Evolutionary conservation across 2,329 filamentous ascomycete genomes (phyloP).

Genomic region (Dactylellina drechsleri): DNA sequence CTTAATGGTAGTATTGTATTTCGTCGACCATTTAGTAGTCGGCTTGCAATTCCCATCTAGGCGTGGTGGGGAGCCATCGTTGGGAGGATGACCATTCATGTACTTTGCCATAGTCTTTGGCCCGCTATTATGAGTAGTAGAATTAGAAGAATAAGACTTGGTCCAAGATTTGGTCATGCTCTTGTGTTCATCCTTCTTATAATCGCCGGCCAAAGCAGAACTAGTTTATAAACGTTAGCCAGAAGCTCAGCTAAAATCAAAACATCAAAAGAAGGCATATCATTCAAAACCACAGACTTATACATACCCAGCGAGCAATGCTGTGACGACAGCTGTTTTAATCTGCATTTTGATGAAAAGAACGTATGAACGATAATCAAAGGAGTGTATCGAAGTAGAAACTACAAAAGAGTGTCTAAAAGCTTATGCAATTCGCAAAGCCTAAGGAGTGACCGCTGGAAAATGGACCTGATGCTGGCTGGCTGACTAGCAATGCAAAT

Average conservation of each 20-base stretch:
- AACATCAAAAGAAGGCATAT: background rate
- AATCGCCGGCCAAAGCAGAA: constrained; percentile 3
- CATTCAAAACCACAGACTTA: background rate
- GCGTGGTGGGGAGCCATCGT: too few species aligned
- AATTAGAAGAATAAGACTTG: too few species aligned
- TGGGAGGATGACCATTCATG: too few species aligned
- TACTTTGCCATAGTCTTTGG: too few species aligned
- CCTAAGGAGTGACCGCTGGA: constrained; percentile 11
- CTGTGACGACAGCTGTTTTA: background rate
- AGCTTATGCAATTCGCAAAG: constrained; percentile 1
- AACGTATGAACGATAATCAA: background rate
- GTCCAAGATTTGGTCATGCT: too few species aligned
- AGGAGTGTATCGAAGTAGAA: background rate
- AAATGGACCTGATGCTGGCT: background rate
- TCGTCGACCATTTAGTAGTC: background rate
- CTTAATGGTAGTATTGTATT: constrained; percentile 8
- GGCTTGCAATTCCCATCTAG: background rate
- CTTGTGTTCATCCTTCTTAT: background rate
- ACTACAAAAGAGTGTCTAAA: constrained; percentile 13
- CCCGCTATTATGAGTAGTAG: too few species aligned
- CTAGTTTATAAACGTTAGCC: background rate
- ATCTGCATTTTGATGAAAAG: constrained; percentile 13
- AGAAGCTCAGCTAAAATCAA: too few species aligned
- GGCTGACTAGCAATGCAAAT: too few species aligned
- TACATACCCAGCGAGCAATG: constrained; percentile 15